Evolutionary conservation across 129 eudicot species (phyloP), one percentile per base, ranked within the genome.

Genomic region (Helianthus annuus): DNA sequence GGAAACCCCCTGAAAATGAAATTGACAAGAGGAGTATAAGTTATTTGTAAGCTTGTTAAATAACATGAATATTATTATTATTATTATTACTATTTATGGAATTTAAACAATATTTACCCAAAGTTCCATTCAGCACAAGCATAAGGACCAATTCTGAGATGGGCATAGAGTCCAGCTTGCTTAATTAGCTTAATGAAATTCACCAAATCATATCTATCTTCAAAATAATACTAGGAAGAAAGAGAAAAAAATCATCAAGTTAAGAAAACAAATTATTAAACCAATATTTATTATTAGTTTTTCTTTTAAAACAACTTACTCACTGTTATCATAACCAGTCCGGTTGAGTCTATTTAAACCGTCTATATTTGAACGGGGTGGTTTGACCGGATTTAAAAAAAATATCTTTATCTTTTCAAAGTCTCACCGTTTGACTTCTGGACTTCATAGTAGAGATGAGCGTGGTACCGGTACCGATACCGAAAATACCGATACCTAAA

Each of bases 81-180:
- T 42, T 42, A 42, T 42, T 42, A 42, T 42, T 42, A 6, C 10
- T 42, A 42, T 42, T 2, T 42, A 42, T 42, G 46, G 10, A 42
- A 42, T 7, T 6, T 6, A 42, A 42, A 7, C 2, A 15, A 5
- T 61, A 52, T 15, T 7, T 94, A 95, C 99, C 99, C 99, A 83
- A 95, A 95, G 83, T 95, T 95, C 99, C 99, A 95, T 80, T 95
- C 99, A 56, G 99, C 99, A 84, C 99, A 95, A 80, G 88, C 97
- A 84, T 95, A 95, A 48, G 99, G 99, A 53, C 99, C 99, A 81
- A 95, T 69, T 82, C 99, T 84, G 77, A 95, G 96, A 86, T 91
- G 88, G 70, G 82, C 97, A 86, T 90, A 90, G 19, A 95, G 90
- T 45, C 99, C 99, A 64, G 99, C 94, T 88, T 95, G 85, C 71